Evolutionary conservation across 306 rosid species (phyloP).

Genomic region (Casuarina equisetifolia): DNA sequence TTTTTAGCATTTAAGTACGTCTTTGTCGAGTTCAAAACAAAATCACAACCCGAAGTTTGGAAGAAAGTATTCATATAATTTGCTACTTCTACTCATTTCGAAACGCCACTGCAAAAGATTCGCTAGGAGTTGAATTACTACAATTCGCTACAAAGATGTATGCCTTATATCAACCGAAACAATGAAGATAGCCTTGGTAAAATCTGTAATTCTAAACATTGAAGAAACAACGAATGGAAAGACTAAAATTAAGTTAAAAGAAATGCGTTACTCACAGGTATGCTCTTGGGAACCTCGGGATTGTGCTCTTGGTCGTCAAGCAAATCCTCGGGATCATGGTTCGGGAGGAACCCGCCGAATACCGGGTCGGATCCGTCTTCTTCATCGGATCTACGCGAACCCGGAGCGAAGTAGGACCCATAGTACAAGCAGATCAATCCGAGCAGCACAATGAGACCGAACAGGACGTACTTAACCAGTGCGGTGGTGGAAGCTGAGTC

Average conservation of each 20-base stretch:
- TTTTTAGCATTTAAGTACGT: background rate
- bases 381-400: conserved; percentile 45
- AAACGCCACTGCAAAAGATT: background rate
- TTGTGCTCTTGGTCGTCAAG: conserved; percentile 31
- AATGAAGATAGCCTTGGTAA: background rate
- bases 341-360: conserved; percentile 16
- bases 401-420: conserved; percentile 51
- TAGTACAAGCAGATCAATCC: conserved; percentile 45
- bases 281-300: conserved; percentile 38
- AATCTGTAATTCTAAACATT: background rate
- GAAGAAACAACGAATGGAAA: background rate
- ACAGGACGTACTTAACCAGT: conserved; percentile 27
- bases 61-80: background rate
- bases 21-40: background rate
- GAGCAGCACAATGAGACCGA: conserved; percentile 35
- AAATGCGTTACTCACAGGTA: conserved; percentile 36
- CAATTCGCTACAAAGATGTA: background rate
- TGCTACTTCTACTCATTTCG: background rate
- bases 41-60: background rate
- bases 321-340: conserved; percentile 34
- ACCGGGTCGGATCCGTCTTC: conserved; percentile 33
- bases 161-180: background rate
- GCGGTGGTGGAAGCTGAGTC: conserved; percentile 26
- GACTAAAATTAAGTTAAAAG: background rate
- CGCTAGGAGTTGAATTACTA: background rate